phyloP scores from a whole-genome alignment of 2,329 filamentous ascomycete species.

The Paecilomyces variotii region DNA sequence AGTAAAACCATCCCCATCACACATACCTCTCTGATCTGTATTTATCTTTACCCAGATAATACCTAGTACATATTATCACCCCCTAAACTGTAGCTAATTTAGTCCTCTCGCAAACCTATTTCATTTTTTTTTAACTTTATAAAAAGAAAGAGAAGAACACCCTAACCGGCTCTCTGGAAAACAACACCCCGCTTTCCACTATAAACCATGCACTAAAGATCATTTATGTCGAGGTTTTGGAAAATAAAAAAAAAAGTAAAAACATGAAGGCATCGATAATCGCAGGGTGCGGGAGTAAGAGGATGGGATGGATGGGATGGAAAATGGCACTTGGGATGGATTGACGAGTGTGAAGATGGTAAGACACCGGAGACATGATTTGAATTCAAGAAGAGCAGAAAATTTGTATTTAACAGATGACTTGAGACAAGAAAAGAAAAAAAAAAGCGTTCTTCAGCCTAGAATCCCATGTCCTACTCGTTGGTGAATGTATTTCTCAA shows the following conservation, averaged over 20 bases:
- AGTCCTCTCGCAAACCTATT: not conserved
- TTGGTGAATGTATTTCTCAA: not conserved
- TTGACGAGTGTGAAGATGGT: not conserved
- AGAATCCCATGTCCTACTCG: not conserved
- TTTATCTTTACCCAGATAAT: no score
- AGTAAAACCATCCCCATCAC: no score
- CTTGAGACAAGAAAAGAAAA: not conserved
- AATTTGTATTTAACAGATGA: not conserved
- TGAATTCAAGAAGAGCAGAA: not conserved
- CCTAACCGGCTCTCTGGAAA: not conserved
- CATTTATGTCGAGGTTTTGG: not conserved
- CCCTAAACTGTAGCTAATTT: not conserved
- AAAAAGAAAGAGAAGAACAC: not conserved
- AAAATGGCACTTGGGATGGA: not conserved
- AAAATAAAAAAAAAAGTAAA: not conserved
- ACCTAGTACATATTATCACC: no score
- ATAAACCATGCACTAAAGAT: not conserved
- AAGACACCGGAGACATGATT: not conserved
- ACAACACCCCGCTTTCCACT: not conserved
- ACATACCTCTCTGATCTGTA: no score
- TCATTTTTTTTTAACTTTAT: not conserved
- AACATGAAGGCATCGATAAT: not conserved
- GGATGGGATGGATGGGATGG: not conserved
- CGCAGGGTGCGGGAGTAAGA: not conserved
- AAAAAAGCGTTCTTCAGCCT: not conserved